Conservation (phyloP, 495 filamentous ascomycete genomes). For the Cryomyces minteri region DNA sequence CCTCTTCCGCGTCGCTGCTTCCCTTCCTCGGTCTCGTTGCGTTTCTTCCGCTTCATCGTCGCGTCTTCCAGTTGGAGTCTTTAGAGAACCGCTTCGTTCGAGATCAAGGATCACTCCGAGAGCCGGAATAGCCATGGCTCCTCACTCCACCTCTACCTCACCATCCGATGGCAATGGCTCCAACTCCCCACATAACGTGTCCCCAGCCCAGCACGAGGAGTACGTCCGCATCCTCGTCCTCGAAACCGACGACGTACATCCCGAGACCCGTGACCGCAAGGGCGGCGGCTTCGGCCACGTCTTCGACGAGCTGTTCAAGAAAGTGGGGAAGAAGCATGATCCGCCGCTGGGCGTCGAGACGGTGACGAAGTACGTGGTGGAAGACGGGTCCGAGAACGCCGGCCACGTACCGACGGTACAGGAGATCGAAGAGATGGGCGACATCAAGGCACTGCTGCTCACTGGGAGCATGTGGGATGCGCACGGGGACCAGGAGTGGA, state of each 20-base stretch:
- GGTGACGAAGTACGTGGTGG: conserved; percentile 12
- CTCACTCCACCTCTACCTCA: too few relatives aligned
- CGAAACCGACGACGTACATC: conserved; percentile 18
- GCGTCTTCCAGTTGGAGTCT: too few relatives aligned
- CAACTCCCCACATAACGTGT: not conserved
- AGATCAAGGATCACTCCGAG: too few relatives aligned
- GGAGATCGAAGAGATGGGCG: conserved; percentile 8
- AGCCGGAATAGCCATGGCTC: too few relatives aligned
- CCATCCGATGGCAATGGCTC: too few relatives aligned
- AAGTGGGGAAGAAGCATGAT: conserved; percentile 11
- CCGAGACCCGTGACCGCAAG: conserved; percentile 5
- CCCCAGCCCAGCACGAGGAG: not conserved
- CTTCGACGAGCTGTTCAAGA: conserved; percentile 14
- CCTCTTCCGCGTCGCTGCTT: too few relatives aligned
- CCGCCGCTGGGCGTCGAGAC: conserved; percentile 17
- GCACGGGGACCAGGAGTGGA: conserved; percentile 8
- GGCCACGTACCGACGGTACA: conserved; percentile 8
- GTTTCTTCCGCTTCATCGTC: too few relatives aligned
- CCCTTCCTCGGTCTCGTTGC: too few relatives aligned
- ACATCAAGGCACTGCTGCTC: conserved; percentile 4
- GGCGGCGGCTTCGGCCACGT: conserved; percentile 17
- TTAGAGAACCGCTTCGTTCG: too few relatives aligned
- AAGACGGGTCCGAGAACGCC: conserved; percentile 4
- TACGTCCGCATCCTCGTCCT: conserved; percentile 16
- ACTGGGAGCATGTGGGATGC: conserved; percentile 10